Evolutionary conservation across 441 rosid genomes (phyloP).

Genomic region (Caryocar brasiliense): DNA sequence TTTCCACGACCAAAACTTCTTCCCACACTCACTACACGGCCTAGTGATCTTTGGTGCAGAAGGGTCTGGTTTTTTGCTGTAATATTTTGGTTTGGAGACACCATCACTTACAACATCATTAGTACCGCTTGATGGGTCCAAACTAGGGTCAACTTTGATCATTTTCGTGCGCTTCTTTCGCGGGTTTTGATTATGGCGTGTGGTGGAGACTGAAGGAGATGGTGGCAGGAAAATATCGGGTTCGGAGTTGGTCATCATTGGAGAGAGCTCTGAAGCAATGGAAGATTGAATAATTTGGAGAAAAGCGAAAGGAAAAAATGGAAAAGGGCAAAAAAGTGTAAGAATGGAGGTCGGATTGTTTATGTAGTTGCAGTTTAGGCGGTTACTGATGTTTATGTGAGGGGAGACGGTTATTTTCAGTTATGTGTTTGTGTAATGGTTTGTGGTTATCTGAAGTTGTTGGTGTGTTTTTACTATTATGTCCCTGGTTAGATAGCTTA

Average conservation of each 20-base stretch:
- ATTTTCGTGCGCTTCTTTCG: slow-evolving; percentile 47
- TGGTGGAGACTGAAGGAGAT: slow-evolving; percentile 10
- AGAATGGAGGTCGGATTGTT: slow-evolving; percentile 13
- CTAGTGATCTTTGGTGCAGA: slow-evolving; percentile 62
- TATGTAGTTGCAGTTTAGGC: slow-evolving; percentile 23
- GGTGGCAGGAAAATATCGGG: slow-evolving; percentile 29
- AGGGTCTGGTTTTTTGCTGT: slow-evolving; percentile 62
- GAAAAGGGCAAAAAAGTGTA: slow-evolving; percentile 16
- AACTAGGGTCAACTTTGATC: slow-evolving; percentile 19
- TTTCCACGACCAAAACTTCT: slow-evolving; percentile 69
- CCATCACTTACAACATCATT: neutral
- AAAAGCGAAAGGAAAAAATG: neutral
- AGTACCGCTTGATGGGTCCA: slow-evolving; percentile 5
- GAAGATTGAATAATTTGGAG: neutral
- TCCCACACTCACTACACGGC: slow-evolving; percentile 84
- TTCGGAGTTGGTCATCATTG: slow-evolving; percentile 25
- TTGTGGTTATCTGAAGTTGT: too few relatives aligned
- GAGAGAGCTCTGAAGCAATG: neutral
- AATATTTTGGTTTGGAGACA: slow-evolving; percentile 26
- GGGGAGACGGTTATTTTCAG: slow-evolving; percentile 25
- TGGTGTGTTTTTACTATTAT: too few relatives aligned
- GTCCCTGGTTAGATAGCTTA: too few relatives aligned
- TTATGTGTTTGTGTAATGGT: slow-evolving; percentile 13
- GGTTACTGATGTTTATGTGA: slow-evolving; percentile 15
- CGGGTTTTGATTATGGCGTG: slow-evolving; percentile 20